Evolutionary conservation across 1,284 basidiomycete genomes (phyloP).

Genomic region (Gymnopus androsaceus): DNA sequence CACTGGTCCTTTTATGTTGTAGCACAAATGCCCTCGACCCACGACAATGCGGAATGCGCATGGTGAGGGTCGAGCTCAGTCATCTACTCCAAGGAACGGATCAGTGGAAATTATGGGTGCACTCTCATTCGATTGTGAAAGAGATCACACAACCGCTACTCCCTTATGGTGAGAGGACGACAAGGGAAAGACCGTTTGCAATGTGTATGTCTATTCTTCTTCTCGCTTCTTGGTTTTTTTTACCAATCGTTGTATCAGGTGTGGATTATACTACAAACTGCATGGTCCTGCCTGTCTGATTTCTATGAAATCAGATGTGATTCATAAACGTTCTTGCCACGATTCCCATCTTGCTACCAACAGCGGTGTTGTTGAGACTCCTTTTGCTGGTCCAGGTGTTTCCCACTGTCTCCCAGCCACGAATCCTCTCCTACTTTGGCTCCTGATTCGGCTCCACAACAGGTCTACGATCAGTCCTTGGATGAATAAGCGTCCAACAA

Average conservation of each 20-base stretch:
- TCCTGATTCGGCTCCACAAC: slow-evolving; percentile 67
- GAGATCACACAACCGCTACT: slow-evolving; percentile 76
- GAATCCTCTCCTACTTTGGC: slow-evolving; percentile 65
- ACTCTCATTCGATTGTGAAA: slow-evolving; percentile 24
- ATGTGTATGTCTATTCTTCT: slow-evolving; percentile 66
- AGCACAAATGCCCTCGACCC: slow-evolving; percentile 82
- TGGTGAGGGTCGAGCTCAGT: slow-evolving; percentile 64
- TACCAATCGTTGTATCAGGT: slow-evolving; percentile 29
- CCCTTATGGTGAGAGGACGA: slow-evolving; percentile 90
- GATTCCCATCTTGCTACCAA: slow-evolving; percentile 58
- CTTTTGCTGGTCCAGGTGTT: slow-evolving; percentile 70
- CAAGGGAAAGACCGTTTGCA: slow-evolving; percentile 89
- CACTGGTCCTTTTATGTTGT: slow-evolving; percentile 22
- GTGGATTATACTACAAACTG: slow-evolving; percentile 65
- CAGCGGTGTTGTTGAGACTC: slow-evolving; percentile 49
- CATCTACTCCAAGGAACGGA: slow-evolving; percentile 55
- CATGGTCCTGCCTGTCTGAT: slow-evolving; percentile 81
- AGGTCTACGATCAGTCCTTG: slow-evolving; percentile 47
- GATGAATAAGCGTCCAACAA: slow-evolving; percentile 68
- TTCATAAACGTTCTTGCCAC: slow-evolving; percentile 78
- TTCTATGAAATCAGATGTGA: slow-evolving; percentile 84
- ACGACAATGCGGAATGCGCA: slow-evolving; percentile 80
- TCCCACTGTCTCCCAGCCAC: slow-evolving; percentile 70
- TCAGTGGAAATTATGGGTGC: slow-evolving; percentile 56
- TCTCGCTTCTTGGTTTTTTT: slow-evolving; percentile 29